phyloP scores from a whole-genome alignment of 345 rosid genomes.

The Populus simonii region DNA sequence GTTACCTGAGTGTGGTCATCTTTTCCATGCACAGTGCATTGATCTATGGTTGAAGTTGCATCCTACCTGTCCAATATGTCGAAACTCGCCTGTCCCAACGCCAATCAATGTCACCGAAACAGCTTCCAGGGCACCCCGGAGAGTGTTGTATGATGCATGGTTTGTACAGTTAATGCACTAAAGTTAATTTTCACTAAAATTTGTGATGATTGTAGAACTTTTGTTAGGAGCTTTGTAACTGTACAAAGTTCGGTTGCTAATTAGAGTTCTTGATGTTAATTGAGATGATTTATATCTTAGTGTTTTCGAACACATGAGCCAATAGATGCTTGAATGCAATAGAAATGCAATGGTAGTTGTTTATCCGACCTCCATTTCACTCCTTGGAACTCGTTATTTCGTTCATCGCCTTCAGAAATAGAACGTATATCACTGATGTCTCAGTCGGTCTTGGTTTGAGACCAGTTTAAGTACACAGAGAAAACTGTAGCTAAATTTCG shows the following conservation, averaged over 20 bases:
- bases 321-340: too few relatives aligned
- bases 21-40: slow-evolving; percentile 32
- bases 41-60: slow-evolving; percentile 39
- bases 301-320: neutral
- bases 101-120: neutral
- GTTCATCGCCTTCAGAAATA: neutral
- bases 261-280: neutral
- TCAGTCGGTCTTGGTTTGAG: neutral
- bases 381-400: neutral
- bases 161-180: slow-evolving; percentile 3
- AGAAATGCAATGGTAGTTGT: too few relatives aligned
- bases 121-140: neutral
- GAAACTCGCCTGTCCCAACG: slow-evolving; percentile 21
- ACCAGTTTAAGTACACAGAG: neutral
- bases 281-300: neutral
- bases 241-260: neutral
- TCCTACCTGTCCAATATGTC: slow-evolving; percentile 38
- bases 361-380: neutral
- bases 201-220: neutral
- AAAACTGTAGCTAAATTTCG: neutral
- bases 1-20: slow-evolving; percentile 36
- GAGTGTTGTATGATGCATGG: slow-evolving; percentile 1
- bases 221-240: neutral
- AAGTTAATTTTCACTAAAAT: neutral
- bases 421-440: neutral